Base-by-base conservation (phyloP, 345 rosid species). In the Eucalyptus urophylla region DNA sequence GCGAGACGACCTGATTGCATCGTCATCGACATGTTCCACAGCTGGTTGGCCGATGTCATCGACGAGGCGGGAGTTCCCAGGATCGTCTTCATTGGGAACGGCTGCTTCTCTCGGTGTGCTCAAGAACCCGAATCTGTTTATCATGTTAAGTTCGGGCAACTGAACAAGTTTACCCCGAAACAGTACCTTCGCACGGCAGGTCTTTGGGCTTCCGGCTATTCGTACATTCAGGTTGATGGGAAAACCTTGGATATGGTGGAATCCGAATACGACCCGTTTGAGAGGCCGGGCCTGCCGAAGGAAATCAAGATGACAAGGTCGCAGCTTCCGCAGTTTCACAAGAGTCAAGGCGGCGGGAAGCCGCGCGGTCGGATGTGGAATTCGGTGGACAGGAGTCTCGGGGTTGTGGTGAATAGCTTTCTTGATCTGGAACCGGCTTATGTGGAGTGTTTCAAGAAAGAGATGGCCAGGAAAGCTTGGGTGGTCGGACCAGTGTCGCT, bases 401-500 rank as follows among this genome's bases (percentile, higher is more conserved):
- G 95, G 43, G 56, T 87, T 80, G 53, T 93, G 45, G 88, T 93
- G 8, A 94, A 94, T 62, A 91, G 92, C 90, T 94, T 93, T 89
- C 89, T 90, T 25, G 94, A 94, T 29, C 15, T 94, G 67, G 97
- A 95, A 88, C 91, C 92, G 3, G 92, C 87, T 58, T 94, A 92
- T 80, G 95, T 53, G 5, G 93, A 93, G 10, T 86, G 60, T 44
- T 91, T 90, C 86, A 92, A 60, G 90, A 91, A 89, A 19, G 92
- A 88, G 31, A 14, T 92, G 88, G 92, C 89, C 25, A 90, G 69
- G 25, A 93, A 69, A 60, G 92, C 94, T 6, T 95, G 97, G 96
- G 86, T 89, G 4, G 90, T 94, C 1, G 95, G 95, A 21, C 95
- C 95, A 14, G 93, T 93, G 25, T 95, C 97, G 3, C 49, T 93